phyloP scores from a whole-genome alignment of 2,329 filamentous ascomycete species.

The Camptophora hylomeconis region DNA sequence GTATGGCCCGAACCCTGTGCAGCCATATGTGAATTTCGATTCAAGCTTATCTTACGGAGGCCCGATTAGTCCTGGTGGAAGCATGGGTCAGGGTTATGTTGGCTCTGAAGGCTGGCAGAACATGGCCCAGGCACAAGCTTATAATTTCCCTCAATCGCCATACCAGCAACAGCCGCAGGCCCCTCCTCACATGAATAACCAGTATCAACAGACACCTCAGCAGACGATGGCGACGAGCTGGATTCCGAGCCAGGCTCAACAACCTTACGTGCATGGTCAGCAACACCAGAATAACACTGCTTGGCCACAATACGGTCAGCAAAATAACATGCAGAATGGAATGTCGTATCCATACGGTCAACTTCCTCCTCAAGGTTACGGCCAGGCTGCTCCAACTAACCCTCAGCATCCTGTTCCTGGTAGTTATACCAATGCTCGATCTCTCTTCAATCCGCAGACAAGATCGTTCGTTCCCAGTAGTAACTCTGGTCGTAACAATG shows the following conservation, averaged over 20 bases:
- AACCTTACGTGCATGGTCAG: no score
- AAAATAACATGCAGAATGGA: constrained; percentile 22
- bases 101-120: no score
- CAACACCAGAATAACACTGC: no score
- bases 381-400: constrained; percentile 37
- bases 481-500: constrained; percentile 17
- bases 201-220: constrained; percentile 29
- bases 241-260: no score
- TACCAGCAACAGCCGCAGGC: no score
- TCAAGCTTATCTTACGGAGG: constrained; percentile 9
- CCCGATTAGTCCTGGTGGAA: constrained; percentile 6
- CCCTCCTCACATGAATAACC: constrained; percentile 24
- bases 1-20: constrained; percentile 14
- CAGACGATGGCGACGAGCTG: no score
- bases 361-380: constrained; percentile 57
- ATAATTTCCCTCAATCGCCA: no score
- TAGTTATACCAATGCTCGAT: constrained; percentile 69
- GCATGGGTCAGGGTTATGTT: no score
- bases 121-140: no score
- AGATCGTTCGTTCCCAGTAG: constrained; percentile 69
- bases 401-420: constrained; percentile 68
- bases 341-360: constrained; percentile 66
- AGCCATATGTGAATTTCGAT: constrained; percentile 14
- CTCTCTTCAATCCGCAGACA: constrained; percentile 86
- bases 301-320: no score